phyloP scores from a whole-genome alignment of 2,329 filamentous ascomycete genomes.

The Calonectria honghensis region DNA sequence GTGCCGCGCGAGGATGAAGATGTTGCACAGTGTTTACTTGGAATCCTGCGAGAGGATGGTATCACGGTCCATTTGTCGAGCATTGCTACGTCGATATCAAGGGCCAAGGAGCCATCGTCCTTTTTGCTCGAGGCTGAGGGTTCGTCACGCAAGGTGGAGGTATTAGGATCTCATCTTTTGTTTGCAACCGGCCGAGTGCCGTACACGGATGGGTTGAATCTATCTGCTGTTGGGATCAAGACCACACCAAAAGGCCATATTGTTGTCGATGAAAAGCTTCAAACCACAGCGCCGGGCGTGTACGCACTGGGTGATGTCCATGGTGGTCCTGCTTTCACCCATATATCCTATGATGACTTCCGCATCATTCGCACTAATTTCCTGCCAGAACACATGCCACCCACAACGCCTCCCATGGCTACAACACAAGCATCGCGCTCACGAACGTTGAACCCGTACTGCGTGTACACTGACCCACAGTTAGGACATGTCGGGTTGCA shows the following conservation, averaged over 20 bases:
- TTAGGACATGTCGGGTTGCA: slow-evolving; percentile 71
- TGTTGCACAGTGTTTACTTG: slow-evolving; percentile 63
- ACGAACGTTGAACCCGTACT: slow-evolving; percentile 65
- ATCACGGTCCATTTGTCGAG: slow-evolving; percentile 64
- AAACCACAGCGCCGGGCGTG: slow-evolving; percentile 64
- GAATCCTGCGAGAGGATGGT: slow-evolving; percentile 68
- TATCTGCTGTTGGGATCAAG: slow-evolving; percentile 63
- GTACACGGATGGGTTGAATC: slow-evolving; percentile 68
- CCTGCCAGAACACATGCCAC: slow-evolving; percentile 53
- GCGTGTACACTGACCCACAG: slow-evolving; percentile 73
- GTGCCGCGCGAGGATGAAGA: slow-evolving; percentile 69
- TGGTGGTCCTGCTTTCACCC: slow-evolving; percentile 72
- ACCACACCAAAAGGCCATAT: slow-evolving; percentile 66
- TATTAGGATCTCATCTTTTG: slow-evolving; percentile 68
- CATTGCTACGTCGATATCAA: slow-evolving; percentile 54
- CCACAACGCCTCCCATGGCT: slow-evolving; percentile 53
- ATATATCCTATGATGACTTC: slow-evolving; percentile 74
- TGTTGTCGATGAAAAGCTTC: slow-evolving; percentile 64
- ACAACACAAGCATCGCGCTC: slow-evolving; percentile 52
- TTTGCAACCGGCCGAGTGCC: slow-evolving; percentile 69
- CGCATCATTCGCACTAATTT: slow-evolving; percentile 70
- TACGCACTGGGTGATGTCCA: slow-evolving; percentile 72
- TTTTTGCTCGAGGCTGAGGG: slow-evolving; percentile 49
- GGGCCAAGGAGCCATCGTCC: slow-evolving; percentile 34
- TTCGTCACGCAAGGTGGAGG: slow-evolving; percentile 47